Conservation (phyloP, 2,329 filamentous ascomycete species). For the Calonectria naviculata region DNA sequence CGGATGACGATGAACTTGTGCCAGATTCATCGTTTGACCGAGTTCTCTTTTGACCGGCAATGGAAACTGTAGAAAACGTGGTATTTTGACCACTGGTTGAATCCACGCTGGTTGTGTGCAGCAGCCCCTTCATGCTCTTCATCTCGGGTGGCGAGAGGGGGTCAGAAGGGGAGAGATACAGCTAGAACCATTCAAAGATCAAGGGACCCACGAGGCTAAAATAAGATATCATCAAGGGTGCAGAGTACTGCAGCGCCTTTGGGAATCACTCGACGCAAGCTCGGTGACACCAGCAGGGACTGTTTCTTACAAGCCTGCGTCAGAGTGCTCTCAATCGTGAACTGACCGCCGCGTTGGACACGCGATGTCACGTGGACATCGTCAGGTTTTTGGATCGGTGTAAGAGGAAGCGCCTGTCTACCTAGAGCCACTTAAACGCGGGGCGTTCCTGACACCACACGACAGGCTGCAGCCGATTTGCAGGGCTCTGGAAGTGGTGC, state of each 20-base stretch:
- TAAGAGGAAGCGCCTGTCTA: conserved; percentile 18
- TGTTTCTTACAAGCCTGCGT: background rate
- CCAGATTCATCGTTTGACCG: conserved; percentile 38
- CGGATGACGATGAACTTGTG: conserved; percentile 10
- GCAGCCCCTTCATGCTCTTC: conserved; percentile 53
- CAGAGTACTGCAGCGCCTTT: background rate
- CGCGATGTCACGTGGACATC: conserved; percentile 40
- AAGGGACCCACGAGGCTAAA: background rate
- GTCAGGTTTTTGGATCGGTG: background rate
- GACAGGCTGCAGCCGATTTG: conserved; percentile 47
- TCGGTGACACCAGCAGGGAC: background rate
- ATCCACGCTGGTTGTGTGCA: conserved; percentile 64
- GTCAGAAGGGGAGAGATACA: background rate
- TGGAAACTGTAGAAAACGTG: conserved; percentile 50
- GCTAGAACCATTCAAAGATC: background rate
- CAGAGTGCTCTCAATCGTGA: conserved; percentile 18
- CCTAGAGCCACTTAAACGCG: conserved; percentile 45
- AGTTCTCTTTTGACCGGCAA: conserved; percentile 62
- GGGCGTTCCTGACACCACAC: conserved; percentile 50
- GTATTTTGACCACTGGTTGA: conserved; percentile 53
- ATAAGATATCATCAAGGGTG: background rate
- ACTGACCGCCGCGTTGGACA: conserved; percentile 28
- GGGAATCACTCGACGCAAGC: background rate
- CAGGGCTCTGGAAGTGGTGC: conserved; percentile 43
- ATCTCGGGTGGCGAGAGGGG: conserved; percentile 39